Conservation (phyloP, 768 basidiomycete genomes). For the Albatrellus ellisii region DNA sequence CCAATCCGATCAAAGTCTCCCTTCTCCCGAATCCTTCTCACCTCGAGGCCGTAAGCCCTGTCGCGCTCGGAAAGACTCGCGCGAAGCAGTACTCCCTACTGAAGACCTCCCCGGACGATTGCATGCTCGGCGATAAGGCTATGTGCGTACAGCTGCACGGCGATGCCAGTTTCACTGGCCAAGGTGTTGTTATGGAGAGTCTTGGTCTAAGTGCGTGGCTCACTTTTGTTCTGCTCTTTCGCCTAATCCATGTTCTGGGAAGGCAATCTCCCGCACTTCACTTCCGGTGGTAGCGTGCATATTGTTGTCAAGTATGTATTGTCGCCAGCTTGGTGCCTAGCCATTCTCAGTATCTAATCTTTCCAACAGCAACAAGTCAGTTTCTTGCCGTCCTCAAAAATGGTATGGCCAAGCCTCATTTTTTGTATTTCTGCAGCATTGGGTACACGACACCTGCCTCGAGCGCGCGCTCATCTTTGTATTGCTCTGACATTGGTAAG, state of each 20-base stretch:
- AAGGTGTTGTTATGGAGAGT: constrained; percentile 83
- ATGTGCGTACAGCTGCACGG: constrained; percentile 89
- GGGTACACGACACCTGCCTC: constrained; percentile 89
- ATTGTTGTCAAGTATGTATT: constrained; percentile 75
- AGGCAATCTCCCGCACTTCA: constrained; percentile 87
- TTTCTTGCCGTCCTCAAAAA: neutral
- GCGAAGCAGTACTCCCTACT: constrained; percentile 82
- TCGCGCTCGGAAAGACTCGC: constrained; percentile 81
- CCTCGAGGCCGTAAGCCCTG: constrained; percentile 77
- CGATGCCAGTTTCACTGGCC: constrained; percentile 84
- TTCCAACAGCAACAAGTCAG: constrained; percentile 20
- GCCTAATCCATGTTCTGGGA: neutral
- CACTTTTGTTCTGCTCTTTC: neutral
- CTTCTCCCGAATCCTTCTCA: constrained; percentile 75
- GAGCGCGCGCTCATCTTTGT: constrained; percentile 70
- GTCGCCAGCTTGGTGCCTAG: neutral
- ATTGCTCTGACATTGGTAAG: constrained; percentile 82
- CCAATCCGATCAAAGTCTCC: constrained; percentile 50
- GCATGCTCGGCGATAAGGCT: constrained; percentile 47
- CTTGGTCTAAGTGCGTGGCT: constrained; percentile 59
- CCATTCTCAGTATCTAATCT: constrained; percentile 2
- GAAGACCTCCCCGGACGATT: constrained; percentile 36
- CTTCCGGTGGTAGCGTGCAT: constrained; percentile 82
- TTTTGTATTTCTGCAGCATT: constrained; percentile 36
- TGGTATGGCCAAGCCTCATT: constrained; percentile 1